Base-by-base conservation (phyloP, 2,329 filamentous ascomycete species). In the Hypoxylon sp. region DNA sequence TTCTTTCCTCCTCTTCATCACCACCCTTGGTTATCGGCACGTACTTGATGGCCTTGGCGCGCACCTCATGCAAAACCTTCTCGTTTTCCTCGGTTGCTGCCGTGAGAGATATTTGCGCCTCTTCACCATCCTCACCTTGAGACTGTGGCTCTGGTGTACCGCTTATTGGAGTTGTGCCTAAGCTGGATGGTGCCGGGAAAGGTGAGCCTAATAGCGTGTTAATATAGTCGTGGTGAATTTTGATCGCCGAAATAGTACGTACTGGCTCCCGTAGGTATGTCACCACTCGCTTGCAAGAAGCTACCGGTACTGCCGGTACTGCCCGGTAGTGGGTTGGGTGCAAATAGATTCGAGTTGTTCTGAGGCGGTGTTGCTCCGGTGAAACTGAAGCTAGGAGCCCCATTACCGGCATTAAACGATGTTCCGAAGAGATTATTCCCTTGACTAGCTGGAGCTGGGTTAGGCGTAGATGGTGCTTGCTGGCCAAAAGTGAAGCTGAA, bases 41-140 rank as follows among this genome's bases (percentile, higher is more conserved):
- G 73, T 89, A 88, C 77, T 91, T 91, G 70, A 91, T 81, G 11
- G 89, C 91, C 79, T 93, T 93, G 49, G 90, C 89, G 25, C 90
- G 88, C 13, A 91, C 85, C 76, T 95, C 91, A 77, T 92, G 87
- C 20, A 94, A 78, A 40, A 90, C 83, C 33, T 89, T 86, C 78
- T 96, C 93, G 64, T 93, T 86, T 77, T 92, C 90, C 78, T 95
- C 91, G 25, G 90, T 90, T 44, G 89, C 87, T 71, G 87, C 85
- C 58, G 90, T 90, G 73, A 95, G 85, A 76, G 91, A 90, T 71
- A 93, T 87, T 79, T 93, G 91, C 78, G 90, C 87, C 67, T 80
- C 80, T 77, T 81, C 81, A 73, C 80, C 79, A 72, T 82, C 81
- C 73, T 84, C 82, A 72, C 80, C 78, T 68, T 82, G 81, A 66